Conservation (phyloP, 345 rosid genomes). For the Viola odorata region DNA sequence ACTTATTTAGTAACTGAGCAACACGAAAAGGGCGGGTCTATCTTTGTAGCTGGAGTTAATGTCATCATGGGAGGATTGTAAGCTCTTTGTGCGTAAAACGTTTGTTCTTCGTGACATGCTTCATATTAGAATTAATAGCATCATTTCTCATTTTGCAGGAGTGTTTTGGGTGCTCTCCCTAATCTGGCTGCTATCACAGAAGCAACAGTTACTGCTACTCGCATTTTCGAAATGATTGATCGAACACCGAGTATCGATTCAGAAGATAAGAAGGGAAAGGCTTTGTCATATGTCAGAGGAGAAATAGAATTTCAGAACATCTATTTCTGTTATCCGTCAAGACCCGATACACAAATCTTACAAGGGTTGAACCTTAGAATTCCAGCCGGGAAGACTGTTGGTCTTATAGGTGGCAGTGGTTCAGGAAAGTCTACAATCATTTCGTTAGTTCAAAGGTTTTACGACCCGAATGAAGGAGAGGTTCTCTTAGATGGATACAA, state of each 20-base stretch:
- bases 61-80: constrained; percentile 65
- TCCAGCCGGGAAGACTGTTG: constrained; percentile 58
- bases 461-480: constrained; percentile 53
- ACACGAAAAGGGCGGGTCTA: constrained; percentile 49
- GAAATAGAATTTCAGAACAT: constrained; percentile 47
- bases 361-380: constrained; percentile 48
- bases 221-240: constrained; percentile 47
- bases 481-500: constrained; percentile 54
- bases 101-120: background rate
- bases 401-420: constrained; percentile 67
- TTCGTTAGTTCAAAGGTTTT: constrained; percentile 58
- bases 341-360: constrained; percentile 51
- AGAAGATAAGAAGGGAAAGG: constrained; percentile 55
- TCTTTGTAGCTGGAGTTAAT: constrained; percentile 55
- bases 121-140: constrained; percentile 10
- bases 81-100: constrained; percentile 11
- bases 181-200: constrained; percentile 55
- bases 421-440: constrained; percentile 63
- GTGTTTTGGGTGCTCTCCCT: constrained; percentile 51
- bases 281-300: constrained; percentile 56
- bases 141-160: constrained; percentile 34
- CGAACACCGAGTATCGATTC: constrained; percentile 45
- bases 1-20: constrained; percentile 51
- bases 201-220: constrained; percentile 42
- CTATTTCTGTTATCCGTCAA: constrained; percentile 53